phyloP scores from a whole-genome alignment of 2,329 filamentous ascomycete genomes.

The Pestalotiopsis sp. region DNA sequence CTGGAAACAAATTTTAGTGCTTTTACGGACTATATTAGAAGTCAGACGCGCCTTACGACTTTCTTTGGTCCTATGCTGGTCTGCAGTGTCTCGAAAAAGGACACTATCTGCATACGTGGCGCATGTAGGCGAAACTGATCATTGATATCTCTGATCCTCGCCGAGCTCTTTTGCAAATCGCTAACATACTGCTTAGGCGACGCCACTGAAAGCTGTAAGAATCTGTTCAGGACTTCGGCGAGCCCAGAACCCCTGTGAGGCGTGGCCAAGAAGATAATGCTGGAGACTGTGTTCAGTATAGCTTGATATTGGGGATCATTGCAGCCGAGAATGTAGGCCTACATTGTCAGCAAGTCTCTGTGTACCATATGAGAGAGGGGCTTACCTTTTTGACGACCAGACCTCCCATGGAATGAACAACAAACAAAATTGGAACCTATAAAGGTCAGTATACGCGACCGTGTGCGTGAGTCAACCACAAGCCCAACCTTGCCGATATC shows the following conservation, averaged over 20 bases:
- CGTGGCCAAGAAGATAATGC: conserved; percentile 34
- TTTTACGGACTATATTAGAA: not conserved
- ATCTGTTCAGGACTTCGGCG: conserved; percentile 30
- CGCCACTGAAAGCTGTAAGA: conserved; percentile 22
- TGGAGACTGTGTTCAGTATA: conserved; percentile 25
- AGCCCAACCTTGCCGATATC: conserved; percentile 23
- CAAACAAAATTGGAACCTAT: conserved; percentile 27
- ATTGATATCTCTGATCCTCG: conserved; percentile 24
- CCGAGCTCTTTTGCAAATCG: conserved; percentile 26
- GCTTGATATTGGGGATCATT: conserved; percentile 24
- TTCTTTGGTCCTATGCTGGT: conserved; percentile 16
- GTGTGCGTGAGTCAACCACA: not conserved
- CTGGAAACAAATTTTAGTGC: conserved; percentile 8
- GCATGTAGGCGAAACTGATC: conserved; percentile 30
- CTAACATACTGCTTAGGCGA: conserved; percentile 28
- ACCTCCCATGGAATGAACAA: conserved; percentile 33
- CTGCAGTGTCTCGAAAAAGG: conserved; percentile 28
- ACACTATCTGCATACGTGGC: conserved; percentile 23
- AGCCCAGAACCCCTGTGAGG: conserved; percentile 33
- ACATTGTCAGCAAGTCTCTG: not conserved
- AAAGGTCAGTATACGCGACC: not conserved
- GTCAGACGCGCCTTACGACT: conserved; percentile 13
- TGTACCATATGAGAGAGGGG: conserved; percentile 1
- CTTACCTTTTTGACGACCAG: conserved; percentile 29
- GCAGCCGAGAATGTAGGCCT: conserved; percentile 26